Percentiles rank a stretch among this genome's conserved stretches.
phyloP scores from a whole-genome alignment of 2,329 filamentous ascomycete genomes.

The Zymoseptoria brevis region DNA sequence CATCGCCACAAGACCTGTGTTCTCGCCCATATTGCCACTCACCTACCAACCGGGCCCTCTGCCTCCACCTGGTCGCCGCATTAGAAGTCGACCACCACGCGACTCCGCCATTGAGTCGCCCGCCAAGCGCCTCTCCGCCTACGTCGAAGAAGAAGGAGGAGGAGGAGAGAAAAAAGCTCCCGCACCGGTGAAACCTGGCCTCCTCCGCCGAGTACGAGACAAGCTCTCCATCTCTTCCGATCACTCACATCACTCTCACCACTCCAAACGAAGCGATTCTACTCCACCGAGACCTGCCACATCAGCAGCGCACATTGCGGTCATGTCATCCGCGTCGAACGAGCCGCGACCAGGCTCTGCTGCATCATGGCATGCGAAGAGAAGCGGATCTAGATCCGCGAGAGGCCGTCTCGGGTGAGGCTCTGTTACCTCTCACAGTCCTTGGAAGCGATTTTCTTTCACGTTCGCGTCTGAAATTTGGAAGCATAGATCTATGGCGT shows the following conservation, averaged over 20 bases:
- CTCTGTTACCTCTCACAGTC: background rate
- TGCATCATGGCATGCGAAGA: background rate
- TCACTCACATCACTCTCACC: background rate
- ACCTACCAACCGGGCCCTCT: background rate
- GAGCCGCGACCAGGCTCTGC: background rate
- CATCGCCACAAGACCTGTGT: background rate
- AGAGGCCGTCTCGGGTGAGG: background rate
- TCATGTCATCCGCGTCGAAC: background rate
- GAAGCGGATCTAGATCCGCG: background rate
- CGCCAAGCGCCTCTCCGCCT: background rate
- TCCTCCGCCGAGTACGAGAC: background rate
- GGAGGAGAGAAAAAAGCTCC: background rate
- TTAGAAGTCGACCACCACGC: background rate
- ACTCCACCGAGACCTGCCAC: background rate
- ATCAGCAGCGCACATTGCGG: background rate
- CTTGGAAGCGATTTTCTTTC: background rate
- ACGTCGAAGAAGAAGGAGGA: background rate
- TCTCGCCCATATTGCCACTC: background rate
- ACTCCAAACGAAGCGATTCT: background rate
- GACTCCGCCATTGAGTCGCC: background rate
- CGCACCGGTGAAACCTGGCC: background rate
- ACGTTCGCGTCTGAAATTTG: background rate
- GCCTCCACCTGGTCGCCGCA: background rate
- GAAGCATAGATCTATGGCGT: background rate
- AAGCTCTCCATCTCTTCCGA: background rate